These are phyloP conservation scores for Fibroporia radiculosa DNA, from an alignment of 768 basidiomycete species.

Conservation along the genomic window DNA sequence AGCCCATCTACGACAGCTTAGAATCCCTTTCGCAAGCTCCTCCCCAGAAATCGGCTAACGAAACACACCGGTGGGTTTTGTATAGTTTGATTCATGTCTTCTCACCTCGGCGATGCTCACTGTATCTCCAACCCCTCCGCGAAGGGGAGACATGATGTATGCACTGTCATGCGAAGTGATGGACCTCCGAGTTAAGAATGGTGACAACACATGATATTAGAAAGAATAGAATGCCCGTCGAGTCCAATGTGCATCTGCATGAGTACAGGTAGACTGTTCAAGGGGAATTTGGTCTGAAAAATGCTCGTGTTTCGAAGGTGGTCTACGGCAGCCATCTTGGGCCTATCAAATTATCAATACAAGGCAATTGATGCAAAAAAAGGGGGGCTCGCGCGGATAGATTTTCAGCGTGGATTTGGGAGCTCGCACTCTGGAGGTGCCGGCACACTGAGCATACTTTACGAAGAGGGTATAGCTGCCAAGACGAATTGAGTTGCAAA, in stretches of 20 bases:
- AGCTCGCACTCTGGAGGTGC: no score
- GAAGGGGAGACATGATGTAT: conserved; percentile 40
- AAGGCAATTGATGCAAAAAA: neutral
- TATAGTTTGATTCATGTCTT: conserved; percentile 60
- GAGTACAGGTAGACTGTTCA: conserved; percentile 38
- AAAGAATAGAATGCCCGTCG: conserved; percentile 33
- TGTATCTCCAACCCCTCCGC: conserved; percentile 60
- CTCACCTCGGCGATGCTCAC: conserved; percentile 42
- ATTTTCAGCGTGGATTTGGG: conserved; percentile 51
- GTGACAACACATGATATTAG: conserved; percentile 39
- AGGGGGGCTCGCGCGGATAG: conserved; percentile 46
- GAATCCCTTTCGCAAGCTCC: conserved; percentile 38
- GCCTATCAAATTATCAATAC: conserved; percentile 25
- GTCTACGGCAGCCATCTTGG: conserved; percentile 39
- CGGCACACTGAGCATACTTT: no score
- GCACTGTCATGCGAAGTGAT: conserved; percentile 49
- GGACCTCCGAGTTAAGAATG: conserved; percentile 41
- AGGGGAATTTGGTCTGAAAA: conserved; percentile 41
- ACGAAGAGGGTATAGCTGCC: no score
- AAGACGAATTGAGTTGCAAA: no score
- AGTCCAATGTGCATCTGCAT: conserved; percentile 59
- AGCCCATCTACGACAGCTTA: conserved; percentile 49
- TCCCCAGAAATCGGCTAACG: conserved; percentile 36
- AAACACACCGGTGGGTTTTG: conserved; percentile 46
- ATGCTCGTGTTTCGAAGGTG: conserved; percentile 29